Percentiles rank a stretch among this genome's conserved stretches.
phyloP scores from a whole-genome alignment of 1,284 basidiomycete species.

The Malassezia nana region DNA sequence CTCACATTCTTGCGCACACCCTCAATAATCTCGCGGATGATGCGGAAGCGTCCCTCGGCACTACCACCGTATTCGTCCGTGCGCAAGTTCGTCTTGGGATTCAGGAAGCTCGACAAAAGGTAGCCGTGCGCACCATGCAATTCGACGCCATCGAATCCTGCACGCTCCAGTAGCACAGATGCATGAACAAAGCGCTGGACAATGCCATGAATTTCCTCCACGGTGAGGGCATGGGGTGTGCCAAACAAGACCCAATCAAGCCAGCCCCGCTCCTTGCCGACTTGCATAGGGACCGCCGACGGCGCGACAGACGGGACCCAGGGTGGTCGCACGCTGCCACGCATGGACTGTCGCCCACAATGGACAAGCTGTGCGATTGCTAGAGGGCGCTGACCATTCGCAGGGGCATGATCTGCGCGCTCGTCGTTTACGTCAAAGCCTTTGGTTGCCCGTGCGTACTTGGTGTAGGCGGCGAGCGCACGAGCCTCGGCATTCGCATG shows the following conservation, averaged over 20 bases:
- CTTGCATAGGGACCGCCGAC: slow-evolving; percentile 58
- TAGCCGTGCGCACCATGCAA: slow-evolving; percentile 80
- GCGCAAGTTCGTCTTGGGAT: slow-evolving; percentile 62
- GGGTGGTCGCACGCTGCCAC: slow-evolving; percentile 59
- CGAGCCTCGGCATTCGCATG: slow-evolving; percentile 35
- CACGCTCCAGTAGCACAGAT: slow-evolving; percentile 58
- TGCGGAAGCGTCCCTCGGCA: slow-evolving; percentile 44
- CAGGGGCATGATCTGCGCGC: slow-evolving; percentile 8
- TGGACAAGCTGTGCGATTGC: slow-evolving; percentile 71
- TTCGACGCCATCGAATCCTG: slow-evolving; percentile 81
- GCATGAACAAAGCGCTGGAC: slow-evolving; percentile 63
- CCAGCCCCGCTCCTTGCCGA: slow-evolving; percentile 23
- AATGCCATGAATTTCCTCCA: slow-evolving; percentile 58
- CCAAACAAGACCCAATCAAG: slow-evolving; percentile 50
- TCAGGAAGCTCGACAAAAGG: slow-evolving; percentile 73
- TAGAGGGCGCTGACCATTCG: slow-evolving; percentile 31
- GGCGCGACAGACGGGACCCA: slow-evolving; percentile 63
- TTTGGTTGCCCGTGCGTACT: slow-evolving; percentile 29
- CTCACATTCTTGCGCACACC: slow-evolving; percentile 58
- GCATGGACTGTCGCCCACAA: slow-evolving; percentile 71
- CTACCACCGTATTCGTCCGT: slow-evolving; percentile 57
- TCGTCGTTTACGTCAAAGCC: slow-evolving; percentile 34
- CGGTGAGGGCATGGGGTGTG: slow-evolving; percentile 53
- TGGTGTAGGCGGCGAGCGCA: slow-evolving; percentile 38
- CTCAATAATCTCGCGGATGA: slow-evolving; percentile 60